Conservation (phyloP, 2,329 filamentous ascomycete genomes). For the Fusarium compactum region DNA sequence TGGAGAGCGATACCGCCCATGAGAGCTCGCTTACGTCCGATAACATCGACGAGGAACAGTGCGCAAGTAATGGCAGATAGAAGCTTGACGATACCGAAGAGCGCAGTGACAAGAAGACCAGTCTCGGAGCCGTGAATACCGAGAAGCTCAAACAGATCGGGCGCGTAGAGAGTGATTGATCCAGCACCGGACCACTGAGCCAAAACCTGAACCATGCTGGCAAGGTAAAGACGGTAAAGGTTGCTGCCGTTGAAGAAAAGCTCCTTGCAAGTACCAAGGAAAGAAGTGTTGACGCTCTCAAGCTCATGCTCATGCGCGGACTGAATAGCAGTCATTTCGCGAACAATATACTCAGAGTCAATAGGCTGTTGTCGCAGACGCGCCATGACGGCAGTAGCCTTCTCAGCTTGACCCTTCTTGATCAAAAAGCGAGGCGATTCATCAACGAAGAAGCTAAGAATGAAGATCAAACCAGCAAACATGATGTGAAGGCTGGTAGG, state of each 20-base stretch:
- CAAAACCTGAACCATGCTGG: constrained; percentile 36
- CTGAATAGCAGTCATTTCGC: constrained; percentile 21
- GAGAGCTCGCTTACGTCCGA: constrained; percentile 21
- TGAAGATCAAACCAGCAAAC: constrained; percentile 28
- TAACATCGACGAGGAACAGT: constrained; percentile 18
- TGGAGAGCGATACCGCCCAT: constrained; percentile 17
- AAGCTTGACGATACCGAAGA: constrained; percentile 24
- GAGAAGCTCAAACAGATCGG: constrained; percentile 13
- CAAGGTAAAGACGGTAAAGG: constrained; percentile 31
- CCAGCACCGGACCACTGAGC: constrained; percentile 38
- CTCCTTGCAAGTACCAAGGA: constrained; percentile 25
- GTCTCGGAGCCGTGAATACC: constrained; percentile 20
- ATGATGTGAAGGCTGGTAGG: constrained; percentile 34
- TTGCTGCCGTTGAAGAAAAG: constrained; percentile 35
- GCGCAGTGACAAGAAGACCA: constrained; percentile 20
- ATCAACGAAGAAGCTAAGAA: constrained; percentile 26
- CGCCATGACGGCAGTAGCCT: constrained; percentile 12
- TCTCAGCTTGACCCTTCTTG: constrained; percentile 21
- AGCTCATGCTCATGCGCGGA: constrained; percentile 18
- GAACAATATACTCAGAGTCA: constrained; percentile 15
- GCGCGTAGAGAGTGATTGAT: constrained; percentile 20
- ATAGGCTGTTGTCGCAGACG: constrained; percentile 13
- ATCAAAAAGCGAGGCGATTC: constrained; percentile 34
- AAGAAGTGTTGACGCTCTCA: constrained; percentile 20
- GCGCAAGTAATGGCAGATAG: constrained; percentile 14